These are phyloP conservation scores for Sugiyamaella floridensis DNA, from an alignment of 805 yeast species.

Conservation along the genomic window DNA sequence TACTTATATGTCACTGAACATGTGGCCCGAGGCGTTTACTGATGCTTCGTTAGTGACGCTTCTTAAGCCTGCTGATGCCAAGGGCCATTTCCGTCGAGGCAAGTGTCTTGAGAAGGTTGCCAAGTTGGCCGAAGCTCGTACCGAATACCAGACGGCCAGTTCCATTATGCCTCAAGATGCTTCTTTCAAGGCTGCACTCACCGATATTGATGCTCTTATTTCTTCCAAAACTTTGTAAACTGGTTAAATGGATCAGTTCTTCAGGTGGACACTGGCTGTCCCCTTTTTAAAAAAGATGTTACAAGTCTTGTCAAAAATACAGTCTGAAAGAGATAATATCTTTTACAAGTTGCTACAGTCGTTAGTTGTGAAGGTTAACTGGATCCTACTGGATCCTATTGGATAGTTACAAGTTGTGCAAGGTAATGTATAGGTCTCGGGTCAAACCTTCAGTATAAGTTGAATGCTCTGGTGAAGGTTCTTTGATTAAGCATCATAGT, in stretches of 20 bases:
- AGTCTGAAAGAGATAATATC: too few relatives aligned
- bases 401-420: too few relatives aligned
- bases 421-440: too few relatives aligned
- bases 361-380: too few relatives aligned
- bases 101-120: constrained; percentile 20
- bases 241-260: background rate
- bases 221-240: background rate
- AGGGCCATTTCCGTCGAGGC: constrained; percentile 32
- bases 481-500: background rate
- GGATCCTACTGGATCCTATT: too few relatives aligned
- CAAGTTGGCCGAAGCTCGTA: constrained; percentile 21
- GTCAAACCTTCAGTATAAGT: too few relatives aligned
- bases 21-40: constrained; percentile 34
- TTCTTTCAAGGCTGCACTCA: constrained; percentile 13
- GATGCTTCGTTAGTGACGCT: constrained; percentile 32
- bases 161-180: constrained; percentile 16
- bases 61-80: constrained; percentile 29
- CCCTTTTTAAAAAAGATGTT: too few relatives aligned
- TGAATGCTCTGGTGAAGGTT: too few relatives aligned
- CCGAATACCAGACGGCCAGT: constrained; percentile 16
- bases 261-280: background rate
- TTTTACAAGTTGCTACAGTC: too few relatives aligned
- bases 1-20: constrained; percentile 30
- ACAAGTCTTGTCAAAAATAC: too few relatives aligned
- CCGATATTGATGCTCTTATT: constrained; percentile 15